These are phyloP conservation scores for Fusarium miscanthi DNA, from an alignment of 2,329 filamentous ascomycete species.

Conservation along the genomic window DNA sequence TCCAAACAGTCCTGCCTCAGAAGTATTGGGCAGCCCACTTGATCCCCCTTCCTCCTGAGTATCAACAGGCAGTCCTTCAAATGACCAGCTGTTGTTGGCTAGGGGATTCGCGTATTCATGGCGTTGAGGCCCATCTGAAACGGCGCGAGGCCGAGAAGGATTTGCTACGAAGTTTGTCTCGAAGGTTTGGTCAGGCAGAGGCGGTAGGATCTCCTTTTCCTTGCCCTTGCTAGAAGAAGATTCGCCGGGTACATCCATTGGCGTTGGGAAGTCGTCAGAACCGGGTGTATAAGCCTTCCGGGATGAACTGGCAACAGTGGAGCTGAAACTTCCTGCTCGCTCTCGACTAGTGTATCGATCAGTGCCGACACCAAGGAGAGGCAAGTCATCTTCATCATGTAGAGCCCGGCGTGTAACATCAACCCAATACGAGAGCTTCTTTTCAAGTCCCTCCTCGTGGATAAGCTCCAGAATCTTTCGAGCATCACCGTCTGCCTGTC, in stretches of 20 bases:
- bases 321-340: conserved; percentile 38
- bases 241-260: conserved; percentile 21
- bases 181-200: conserved; percentile 17
- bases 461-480: conserved; percentile 70
- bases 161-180: conserved; percentile 22
- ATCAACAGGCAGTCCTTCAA: conserved; percentile 55
- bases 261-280: conserved; percentile 36
- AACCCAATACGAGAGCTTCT: conserved; percentile 70
- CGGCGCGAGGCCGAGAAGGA: conserved; percentile 60
- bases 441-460: conserved; percentile 67
- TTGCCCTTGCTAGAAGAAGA: conserved; percentile 30
- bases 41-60: conserved; percentile 13
- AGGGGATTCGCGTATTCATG: conserved; percentile 61
- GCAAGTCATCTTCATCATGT: conserved; percentile 14
- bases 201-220: conserved; percentile 22
- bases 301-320: conserved; percentile 43
- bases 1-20: not conserved
- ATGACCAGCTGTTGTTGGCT: conserved; percentile 71
- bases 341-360: not conserved
- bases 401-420: conserved; percentile 58
- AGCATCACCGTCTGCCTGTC: conserved; percentile 68
- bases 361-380: conserved; percentile 1
- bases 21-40: not conserved
- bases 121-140: conserved; percentile 66
- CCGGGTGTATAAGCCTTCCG: conserved; percentile 38